These are phyloP conservation scores for Vitis hybrid DNA, from an alignment of 177 flowering plant species.

Conservation along the genomic window DNA sequence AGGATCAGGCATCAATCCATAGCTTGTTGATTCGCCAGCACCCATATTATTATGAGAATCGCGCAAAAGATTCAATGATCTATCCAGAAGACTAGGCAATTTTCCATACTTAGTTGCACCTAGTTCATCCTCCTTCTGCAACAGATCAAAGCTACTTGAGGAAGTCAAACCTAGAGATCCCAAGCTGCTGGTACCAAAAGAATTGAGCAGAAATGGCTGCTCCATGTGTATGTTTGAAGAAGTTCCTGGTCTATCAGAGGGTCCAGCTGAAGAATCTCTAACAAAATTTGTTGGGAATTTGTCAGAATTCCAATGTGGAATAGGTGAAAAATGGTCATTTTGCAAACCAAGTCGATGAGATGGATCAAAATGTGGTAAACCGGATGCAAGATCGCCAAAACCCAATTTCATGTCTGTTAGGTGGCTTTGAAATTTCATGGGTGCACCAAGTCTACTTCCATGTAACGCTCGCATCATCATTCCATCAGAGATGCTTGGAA, in stretches of 20 bases:
- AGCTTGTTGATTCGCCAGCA: conserved; percentile 30
- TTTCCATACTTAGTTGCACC: conserved; percentile 37
- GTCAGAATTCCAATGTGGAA: conserved; percentile 55
- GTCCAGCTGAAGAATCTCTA: conserved; percentile 45
- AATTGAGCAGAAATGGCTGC: conserved; percentile 46
- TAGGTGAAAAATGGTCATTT: conserved; percentile 34
- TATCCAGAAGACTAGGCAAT: conserved; percentile 52
- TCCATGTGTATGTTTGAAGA: conserved; percentile 43
- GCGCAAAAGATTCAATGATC: conserved; percentile 37
- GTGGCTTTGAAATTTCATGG: conserved; percentile 52
- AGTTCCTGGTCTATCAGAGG: conserved; percentile 44
- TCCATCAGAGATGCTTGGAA: conserved; percentile 74
- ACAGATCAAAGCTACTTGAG: conserved; percentile 35
- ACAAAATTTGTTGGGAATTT: conserved; percentile 33
- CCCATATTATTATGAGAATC: conserved; percentile 32
- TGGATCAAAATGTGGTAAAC: conserved; percentile 39
- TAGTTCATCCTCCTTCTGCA: conserved; percentile 44
- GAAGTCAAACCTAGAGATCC: conserved; percentile 42
- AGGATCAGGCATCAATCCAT: conserved; percentile 25
- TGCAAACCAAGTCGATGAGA: conserved; percentile 32
- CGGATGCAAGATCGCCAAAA: conserved; percentile 43
- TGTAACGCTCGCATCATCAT: conserved; percentile 87
- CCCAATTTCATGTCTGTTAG: conserved; percentile 92
- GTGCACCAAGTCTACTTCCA: conserved; percentile 51
- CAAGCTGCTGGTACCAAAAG: conserved; percentile 41